Conservation (phyloP, 345 rosid genomes). For the Boechera divaricarpa region DNA sequence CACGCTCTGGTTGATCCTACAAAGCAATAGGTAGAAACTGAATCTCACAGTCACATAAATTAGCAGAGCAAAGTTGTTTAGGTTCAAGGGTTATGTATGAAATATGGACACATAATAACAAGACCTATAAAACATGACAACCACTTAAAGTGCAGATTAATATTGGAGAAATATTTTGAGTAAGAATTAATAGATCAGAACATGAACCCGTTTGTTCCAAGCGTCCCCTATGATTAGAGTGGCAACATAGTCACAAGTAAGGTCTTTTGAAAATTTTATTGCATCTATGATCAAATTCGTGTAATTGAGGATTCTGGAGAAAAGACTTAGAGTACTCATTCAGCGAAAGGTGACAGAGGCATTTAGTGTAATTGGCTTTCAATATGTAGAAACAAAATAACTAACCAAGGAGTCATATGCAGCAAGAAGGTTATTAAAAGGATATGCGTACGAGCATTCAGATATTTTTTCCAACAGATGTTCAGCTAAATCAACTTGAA, state of each 20-base stretch:
- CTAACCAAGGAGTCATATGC: slow-evolving; percentile 75
- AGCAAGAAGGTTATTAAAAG: slow-evolving; percentile 66
- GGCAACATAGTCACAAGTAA: neutral
- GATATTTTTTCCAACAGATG: slow-evolving; percentile 65
- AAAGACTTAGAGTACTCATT: neutral
- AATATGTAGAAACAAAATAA: slow-evolving; percentile 27
- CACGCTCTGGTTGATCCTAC: slow-evolving; percentile 88
- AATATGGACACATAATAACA: slow-evolving; percentile 17
- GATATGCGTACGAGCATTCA: slow-evolving; percentile 50
- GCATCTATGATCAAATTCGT: slow-evolving; percentile 15
- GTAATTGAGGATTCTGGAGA: slow-evolving; percentile 4
- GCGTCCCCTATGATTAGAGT: neutral
- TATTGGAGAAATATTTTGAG: slow-evolving; percentile 1
- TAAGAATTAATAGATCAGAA: slow-evolving; percentile 6
- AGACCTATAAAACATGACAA: slow-evolving; percentile 12
- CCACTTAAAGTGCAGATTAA: neutral
- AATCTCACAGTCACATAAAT: slow-evolving; percentile 14
- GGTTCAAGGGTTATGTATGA: slow-evolving; percentile 1
- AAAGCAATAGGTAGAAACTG: slow-evolving; percentile 33
- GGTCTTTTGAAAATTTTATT: neutral
- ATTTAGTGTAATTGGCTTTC: slow-evolving; percentile 9
- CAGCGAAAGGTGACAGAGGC: neutral
- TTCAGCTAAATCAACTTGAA: slow-evolving; percentile 85
- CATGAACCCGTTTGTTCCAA: slow-evolving; percentile 9
- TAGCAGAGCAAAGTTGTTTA: slow-evolving; percentile 14